Base-by-base conservation (phyloP, 352 stramenopile species). In the Globisporangium abappressorium region DNA sequence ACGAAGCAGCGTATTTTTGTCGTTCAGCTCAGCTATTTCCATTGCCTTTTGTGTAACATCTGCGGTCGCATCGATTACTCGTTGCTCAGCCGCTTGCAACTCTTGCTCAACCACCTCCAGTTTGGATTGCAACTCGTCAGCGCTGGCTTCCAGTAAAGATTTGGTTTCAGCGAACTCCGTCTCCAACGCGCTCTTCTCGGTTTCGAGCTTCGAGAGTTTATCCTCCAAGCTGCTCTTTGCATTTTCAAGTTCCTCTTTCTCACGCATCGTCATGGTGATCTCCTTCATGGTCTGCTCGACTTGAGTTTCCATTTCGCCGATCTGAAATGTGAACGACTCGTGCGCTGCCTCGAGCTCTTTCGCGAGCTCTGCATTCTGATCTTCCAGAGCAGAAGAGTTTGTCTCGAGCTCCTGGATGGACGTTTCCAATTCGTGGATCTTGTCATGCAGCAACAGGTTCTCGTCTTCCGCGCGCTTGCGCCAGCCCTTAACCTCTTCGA, bases 381-480 rank as follows among this genome's bases (percentile, higher is more conserved):
- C 69, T 38, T 75, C 67, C n/a, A 75, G 54, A 20, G 63, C 57
- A 22, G 51, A 36, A 1, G 46, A 38, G 14, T 65, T 71, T n/a
- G 57, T 57, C 70, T 85, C 62, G 18, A 87, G 63, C 24, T 66
- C 54, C 20, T 73, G 49, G n/a, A 82, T 77, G 0, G 67, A 74
- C 33, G 63, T 60, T 57, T 84, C 75, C 11, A 80, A 71, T 58
- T 78, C 73, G 11, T 67, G n/a, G 24, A 85, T 75, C 43, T 76
- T 74, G 20, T 77, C 75, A 22, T 76, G 68, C 20, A 87, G 64
- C 20, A 57, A 57, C 9, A 70, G 73, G 14, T 85, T 87, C 57
- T 83, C 81, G 54, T 80, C 74, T 56, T 84, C 78, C 6, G 82
- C 69, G 62, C 81, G 77, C 56, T 78, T 77, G 9, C 82, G 68